Percentiles rank a stretch among this genome's conserved stretches.
Conservation (phyloP, 345 rosid genomes). For the Rhizophora apiculata region DNA sequence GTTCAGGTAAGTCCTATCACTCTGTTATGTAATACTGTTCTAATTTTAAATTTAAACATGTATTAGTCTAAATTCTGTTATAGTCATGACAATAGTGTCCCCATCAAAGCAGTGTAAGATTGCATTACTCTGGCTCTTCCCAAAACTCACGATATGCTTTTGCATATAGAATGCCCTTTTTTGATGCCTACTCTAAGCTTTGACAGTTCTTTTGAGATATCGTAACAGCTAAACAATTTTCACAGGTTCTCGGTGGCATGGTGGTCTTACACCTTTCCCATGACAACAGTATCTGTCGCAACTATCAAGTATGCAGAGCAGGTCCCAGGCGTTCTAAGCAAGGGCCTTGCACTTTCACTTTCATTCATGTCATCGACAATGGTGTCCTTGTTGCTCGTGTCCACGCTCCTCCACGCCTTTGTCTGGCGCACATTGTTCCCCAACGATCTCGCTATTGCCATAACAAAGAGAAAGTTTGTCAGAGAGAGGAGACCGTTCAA, state of each 20-base stretch:
- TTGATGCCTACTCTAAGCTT: no score
- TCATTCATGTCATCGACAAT: conserved; percentile 78
- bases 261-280: conserved; percentile 98
- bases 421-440: conserved; percentile 78
- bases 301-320: conserved; percentile 84
- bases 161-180: no score
- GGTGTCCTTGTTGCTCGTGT: conserved; percentile 63
- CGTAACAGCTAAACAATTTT: no score
- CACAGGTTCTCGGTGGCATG: conserved; percentile 79
- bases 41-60: no score
- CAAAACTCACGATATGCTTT: no score
- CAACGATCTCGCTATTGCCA: conserved; percentile 91
- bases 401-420: conserved; percentile 79
- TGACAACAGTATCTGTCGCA: conserved; percentile 90
- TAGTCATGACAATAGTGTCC: no score
- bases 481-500: conserved; percentile 61
- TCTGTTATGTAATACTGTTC: neutral
- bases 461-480: conserved; percentile 59
- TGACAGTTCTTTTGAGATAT: no score
- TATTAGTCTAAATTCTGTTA: no score
- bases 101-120: no score
- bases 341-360: conserved; percentile 65
- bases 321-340: conserved; percentile 56
- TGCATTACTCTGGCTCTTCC: no score
- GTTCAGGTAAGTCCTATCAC: conserved; percentile 48